Conservation (phyloP, 495 filamentous ascomycete species). For the Margaritispora aquatica region DNA sequence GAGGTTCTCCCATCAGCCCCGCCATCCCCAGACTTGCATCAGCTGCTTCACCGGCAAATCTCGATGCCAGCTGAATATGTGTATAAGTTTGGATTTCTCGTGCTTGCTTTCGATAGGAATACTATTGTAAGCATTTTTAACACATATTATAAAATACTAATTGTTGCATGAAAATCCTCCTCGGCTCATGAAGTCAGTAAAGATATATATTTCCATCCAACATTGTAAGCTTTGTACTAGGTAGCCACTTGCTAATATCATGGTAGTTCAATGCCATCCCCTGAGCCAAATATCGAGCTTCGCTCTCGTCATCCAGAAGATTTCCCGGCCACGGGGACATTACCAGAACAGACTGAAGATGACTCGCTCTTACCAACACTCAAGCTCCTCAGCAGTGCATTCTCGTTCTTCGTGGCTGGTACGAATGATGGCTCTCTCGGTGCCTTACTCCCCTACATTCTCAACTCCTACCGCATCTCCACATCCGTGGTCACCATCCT, state of each 20-base stretch:
- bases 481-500: constrained; percentile 43
- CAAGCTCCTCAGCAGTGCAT: constrained; percentile 43
- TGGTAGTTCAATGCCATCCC: neutral
- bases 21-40: neutral
- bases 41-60: neutral
- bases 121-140: too few species aligned
- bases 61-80: too few species aligned
- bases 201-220: too few species aligned
- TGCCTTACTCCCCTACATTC: constrained; percentile 46
- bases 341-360: neutral
- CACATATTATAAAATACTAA: too few species aligned
- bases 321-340: neutral
- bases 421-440: constrained; percentile 50
- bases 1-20: neutral
- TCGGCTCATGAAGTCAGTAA: too few species aligned
- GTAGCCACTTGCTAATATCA: too few species aligned
- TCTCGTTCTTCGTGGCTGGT: constrained; percentile 47
- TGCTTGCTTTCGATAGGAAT: too few species aligned
- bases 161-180: too few species aligned
- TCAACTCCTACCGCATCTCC: constrained; percentile 38
- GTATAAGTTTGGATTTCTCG: too few species aligned
- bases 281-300: neutral
- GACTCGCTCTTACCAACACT: constrained; percentile 3
- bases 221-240: too few species aligned
- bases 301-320: neutral